These are phyloP conservation scores for Hypoxylon trugodes DNA, from an alignment of 495 filamentous ascomycete species.

Conservation along the genomic window DNA sequence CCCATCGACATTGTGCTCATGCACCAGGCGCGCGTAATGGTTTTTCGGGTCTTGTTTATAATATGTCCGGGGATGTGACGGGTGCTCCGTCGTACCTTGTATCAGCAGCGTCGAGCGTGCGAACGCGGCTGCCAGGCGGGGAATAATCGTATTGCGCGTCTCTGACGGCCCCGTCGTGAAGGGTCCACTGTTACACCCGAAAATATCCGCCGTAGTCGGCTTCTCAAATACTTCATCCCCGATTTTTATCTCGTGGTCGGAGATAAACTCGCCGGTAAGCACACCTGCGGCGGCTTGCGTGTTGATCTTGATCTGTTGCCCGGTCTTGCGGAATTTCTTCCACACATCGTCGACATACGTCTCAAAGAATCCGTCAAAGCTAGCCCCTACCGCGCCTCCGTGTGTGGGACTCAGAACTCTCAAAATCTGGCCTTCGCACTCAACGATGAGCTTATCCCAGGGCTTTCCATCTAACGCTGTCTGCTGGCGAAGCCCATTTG, in stretches of 20 bases:
- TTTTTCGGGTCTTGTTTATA: conserved; percentile 70
- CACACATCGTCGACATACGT: conserved; percentile 71
- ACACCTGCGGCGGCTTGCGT: conserved; percentile 51
- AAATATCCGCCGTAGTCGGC: conserved; percentile 72
- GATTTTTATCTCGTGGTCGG: conserved; percentile 39
- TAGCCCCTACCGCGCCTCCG: conserved; percentile 63
- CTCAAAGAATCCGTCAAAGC: conserved; percentile 72
- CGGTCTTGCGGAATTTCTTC: conserved; percentile 55
- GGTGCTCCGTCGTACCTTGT: conserved; percentile 57
- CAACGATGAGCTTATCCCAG: conserved; percentile 74
- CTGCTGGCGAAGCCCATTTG: conserved; percentile 63
- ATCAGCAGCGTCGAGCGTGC: conserved; percentile 69
- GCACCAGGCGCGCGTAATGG: conserved; percentile 75
- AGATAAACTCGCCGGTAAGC: conserved; percentile 35
- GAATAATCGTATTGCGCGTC: conserved; percentile 67
- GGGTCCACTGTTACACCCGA: conserved; percentile 75
- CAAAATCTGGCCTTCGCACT: conserved; percentile 52
- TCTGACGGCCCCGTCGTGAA: conserved; percentile 66
- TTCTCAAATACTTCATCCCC: conserved; percentile 62
- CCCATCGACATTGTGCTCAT: conserved; percentile 69
- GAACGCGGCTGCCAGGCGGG: conserved; percentile 73
- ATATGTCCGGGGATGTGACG: conserved; percentile 61
- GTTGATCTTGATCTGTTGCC: conserved; percentile 44
- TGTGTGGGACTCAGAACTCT: conserved; percentile 73
- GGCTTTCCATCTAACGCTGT: conserved; percentile 62